Base-by-base conservation (phyloP, 495 filamentous ascomycete species). In the Daldinia loculata region DNA sequence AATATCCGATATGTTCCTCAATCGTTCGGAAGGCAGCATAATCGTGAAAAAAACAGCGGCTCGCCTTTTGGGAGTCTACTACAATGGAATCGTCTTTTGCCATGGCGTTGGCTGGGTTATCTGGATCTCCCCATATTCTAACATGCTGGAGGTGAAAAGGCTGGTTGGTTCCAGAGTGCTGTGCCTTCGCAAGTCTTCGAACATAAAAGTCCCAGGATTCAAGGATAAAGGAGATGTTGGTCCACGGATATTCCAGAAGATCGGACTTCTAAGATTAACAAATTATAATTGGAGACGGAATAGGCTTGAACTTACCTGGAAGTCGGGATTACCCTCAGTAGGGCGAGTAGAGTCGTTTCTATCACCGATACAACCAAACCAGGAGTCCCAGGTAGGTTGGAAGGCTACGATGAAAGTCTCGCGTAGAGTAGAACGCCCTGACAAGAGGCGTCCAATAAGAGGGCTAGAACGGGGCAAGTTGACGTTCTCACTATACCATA, bases 401-500 rank as follows among this genome's bases (percentile, higher is more conserved):
- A 84, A 84, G 0, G 76, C 80, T 4, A 14, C 17, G 41, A 80
- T 60, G 14, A 80, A 63, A 27, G 80, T 69, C 43, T 75, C 69
- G 0, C 66, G 65, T 22, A 76, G 34, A 19, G 77, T 79, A 3
- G 73, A 66, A 2, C 6, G 12, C 11, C 62, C 66, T 2, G 81
- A 83, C 26, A 84, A 69, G 2, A 77, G 26, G 3, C 67, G 60
- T 17, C 81, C 80, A 26, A 84, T 67, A 41, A 71, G 74, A 26
- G 64, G 77, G 57, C 78, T 80, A 43, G 75, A 74, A 19, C 72
- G 75, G 1, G 81, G 67, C 6, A 84, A 70, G 61, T 80, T 77
- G 56, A 77, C 19, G 51, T 84, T 83, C 59, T 72, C 72, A 12
- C 80, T 82, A 27, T 78, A 50, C 70, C 74, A 67, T 19, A 82